Percentiles rank a stretch among this genome's conserved stretches.
Evolutionary conservation across 371 early-diverging fungal genomes (phyloP).

Genomic region (Syncephalastrum racemosum): DNA sequence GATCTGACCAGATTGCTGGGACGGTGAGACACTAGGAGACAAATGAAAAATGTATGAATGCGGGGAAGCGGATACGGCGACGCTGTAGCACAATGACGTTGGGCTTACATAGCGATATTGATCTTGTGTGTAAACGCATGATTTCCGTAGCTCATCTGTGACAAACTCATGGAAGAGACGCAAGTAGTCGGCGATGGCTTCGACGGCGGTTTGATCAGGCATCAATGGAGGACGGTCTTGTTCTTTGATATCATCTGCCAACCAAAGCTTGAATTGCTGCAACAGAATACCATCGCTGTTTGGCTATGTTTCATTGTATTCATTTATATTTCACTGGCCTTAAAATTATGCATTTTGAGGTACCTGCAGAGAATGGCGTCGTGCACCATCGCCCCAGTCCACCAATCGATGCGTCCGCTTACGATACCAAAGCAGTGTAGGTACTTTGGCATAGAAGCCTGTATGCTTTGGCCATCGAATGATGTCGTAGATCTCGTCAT

Average conservation of each 20-base stretch:
- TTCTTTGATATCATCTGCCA: constrained; percentile 32
- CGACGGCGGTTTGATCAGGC: constrained; percentile 19
- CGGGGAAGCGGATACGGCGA: background rate
- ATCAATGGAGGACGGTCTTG: constrained; percentile 26
- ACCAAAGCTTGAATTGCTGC: constrained; percentile 49
- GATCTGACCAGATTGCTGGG: constrained; percentile 52
- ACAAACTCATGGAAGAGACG: constrained; percentile 38
- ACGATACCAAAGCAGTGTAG: constrained; percentile 24
- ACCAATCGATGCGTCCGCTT: constrained; percentile 19
- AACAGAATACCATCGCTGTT: constrained; percentile 23
- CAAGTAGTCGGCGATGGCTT: constrained; percentile 39
- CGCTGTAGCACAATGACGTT: background rate
- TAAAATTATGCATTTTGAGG: background rate
- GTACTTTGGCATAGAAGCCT: constrained; percentile 31
- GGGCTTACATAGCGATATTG: constrained; percentile 29
- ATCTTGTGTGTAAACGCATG: constrained; percentile 15
- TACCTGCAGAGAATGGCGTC: constrained; percentile 41
- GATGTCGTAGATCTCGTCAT: constrained; percentile 24
- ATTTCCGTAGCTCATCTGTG: constrained; percentile 34
- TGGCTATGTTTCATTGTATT: constrained; percentile 14
- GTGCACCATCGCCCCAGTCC: constrained; percentile 53
- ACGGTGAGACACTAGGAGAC: constrained; percentile 41
- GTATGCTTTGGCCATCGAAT: constrained; percentile 26
- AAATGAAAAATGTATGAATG: background rate
- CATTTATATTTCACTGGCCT: background rate